Percentiles rank a stretch among this genome's conserved stretches.
These are phyloP conservation scores for Euphrasia arctica DNA, from an alignment of 305 asterid genomes.

Conservation along the genomic window DNA sequence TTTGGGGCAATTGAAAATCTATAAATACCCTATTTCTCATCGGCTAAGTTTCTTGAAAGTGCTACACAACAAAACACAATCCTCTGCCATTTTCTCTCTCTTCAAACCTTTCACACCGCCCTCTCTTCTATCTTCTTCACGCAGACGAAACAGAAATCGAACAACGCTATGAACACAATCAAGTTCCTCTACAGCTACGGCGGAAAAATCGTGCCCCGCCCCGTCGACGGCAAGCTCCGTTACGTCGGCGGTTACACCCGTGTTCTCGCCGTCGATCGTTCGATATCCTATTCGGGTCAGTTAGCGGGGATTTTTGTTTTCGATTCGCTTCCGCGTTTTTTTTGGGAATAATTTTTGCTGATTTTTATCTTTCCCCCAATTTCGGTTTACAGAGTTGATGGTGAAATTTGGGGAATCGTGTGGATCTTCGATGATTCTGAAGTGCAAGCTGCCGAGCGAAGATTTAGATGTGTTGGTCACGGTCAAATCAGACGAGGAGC, in stretches of 20 bases:
- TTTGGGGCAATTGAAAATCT: conserved; percentile 17
- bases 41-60: conserved; percentile 29
- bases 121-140: neutral
- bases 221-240: conserved; percentile 64
- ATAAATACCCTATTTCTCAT: conserved; percentile 30
- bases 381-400: conserved; percentile 46
- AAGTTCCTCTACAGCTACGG: conserved; percentile 82
- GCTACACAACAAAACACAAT: conserved; percentile 18
- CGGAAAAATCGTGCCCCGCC: conserved; percentile 67
- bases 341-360: neutral
- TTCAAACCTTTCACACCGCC: too few relatives aligned
- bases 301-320: neutral
- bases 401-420: conserved; percentile 70
- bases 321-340: neutral
- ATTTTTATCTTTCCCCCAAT: neutral
- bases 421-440: conserved; percentile 60
- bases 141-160: conserved; percentile 22
- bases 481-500: conserved; percentile 68
- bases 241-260: conserved; percentile 76
- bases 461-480: conserved; percentile 74
- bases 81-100: conserved; percentile 24
- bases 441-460: conserved; percentile 75
- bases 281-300: conserved; percentile 51
- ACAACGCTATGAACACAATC: conserved; percentile 28
- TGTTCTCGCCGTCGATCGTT: conserved; percentile 64